Evolutionary conservation across 164 flowering plant species (phyloP), one percentile per base, ranked within the genome.

Genomic region (Warburgia ugandensis): DNA sequence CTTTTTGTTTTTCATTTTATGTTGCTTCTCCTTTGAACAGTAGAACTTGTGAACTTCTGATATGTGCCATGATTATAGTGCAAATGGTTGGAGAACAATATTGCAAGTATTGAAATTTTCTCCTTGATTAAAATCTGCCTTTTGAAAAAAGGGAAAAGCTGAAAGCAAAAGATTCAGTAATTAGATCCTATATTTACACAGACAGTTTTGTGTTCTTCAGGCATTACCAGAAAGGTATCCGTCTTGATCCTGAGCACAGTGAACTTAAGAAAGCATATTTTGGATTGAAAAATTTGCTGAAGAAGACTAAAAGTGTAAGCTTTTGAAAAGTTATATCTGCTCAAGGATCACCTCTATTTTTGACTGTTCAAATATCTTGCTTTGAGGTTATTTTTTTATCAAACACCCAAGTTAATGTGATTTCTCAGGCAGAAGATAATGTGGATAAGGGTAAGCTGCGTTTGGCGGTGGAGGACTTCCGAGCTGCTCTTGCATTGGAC

Each of bases 161-260:
- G n/a, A n/a, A n/a, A n/a, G n/a, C n/a, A n/a, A n/a, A n/a, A n/a
- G n/a, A n/a, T n/a, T n/a, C n/a, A n/a, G n/a, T n/a, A n/a, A n/a
- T n/a, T n/a, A n/a, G n/a, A n/a, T n/a, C n/a, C n/a, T n/a, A 12
- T 53, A 9, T 45, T 38, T 50, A 48, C 38, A 20, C 12, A 4
- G 29, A 22, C 12, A 29, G 3, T n/a, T n/a, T n/a, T n/a, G 20
- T 30, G 26, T 12, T 50, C 22, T 56, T 49, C 77, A 92, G 99
- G 77, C 99, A 92, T 69, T 92, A 56, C 60, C 99, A 92, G 48
- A 91, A 82, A 71, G 96, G 99, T 32, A 91, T 92, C 46, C 94
- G 99, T 35, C 68, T 73, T 20, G 98, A 92, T 68, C 98, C 98
- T 37, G 98, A 92, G 75, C 95, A 92, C 48, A 61, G 76, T 70